A percentile compares a stretch with the other conserved stretches of the same genome.
Conservation (phyloP, 1,139 yeast species). For the Pichia cactophila region DNA sequence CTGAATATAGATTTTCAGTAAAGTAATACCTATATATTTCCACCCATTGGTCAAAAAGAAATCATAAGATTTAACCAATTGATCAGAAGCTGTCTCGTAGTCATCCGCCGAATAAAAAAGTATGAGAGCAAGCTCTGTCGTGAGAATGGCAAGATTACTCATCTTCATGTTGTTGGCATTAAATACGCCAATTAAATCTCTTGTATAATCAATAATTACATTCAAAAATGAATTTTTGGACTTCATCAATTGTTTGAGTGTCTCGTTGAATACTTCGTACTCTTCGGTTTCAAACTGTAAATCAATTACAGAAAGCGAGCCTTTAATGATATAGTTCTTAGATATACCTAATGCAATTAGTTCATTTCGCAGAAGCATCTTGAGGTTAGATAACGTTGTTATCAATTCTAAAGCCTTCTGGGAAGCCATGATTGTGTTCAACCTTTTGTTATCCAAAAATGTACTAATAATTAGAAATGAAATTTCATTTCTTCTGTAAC, state of each 20-base stretch:
- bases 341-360: constrained; percentile 33
- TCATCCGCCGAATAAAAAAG: constrained; percentile 46
- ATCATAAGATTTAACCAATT: constrained; percentile 61
- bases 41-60: constrained; percentile 66
- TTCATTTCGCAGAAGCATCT: constrained; percentile 38
- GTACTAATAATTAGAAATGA: constrained; percentile 5
- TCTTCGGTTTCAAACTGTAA: constrained; percentile 16
- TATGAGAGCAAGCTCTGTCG: constrained; percentile 74
- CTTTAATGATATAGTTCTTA: constrained; percentile 34
- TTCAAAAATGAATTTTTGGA: constrained; percentile 27
- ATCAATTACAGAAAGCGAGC: constrained; percentile 37
- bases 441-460: constrained; percentile 10
- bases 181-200: constrained; percentile 28
- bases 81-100: constrained; percentile 45
- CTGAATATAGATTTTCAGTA: constrained; percentile 59
- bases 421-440: not conserved
- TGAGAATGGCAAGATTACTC: constrained; percentile 63
- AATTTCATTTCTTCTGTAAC: constrained; percentile 22
- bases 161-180: constrained; percentile 31
- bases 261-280: constrained; percentile 9
- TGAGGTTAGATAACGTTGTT: constrained; percentile 42
- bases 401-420: constrained; percentile 24
- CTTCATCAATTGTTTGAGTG: constrained; percentile 11
- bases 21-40: constrained; percentile 59
- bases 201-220: constrained; percentile 24